phyloP scores from a whole-genome alignment of 2,329 filamentous ascomycete species.

The Geosmithia putterillii region DNA sequence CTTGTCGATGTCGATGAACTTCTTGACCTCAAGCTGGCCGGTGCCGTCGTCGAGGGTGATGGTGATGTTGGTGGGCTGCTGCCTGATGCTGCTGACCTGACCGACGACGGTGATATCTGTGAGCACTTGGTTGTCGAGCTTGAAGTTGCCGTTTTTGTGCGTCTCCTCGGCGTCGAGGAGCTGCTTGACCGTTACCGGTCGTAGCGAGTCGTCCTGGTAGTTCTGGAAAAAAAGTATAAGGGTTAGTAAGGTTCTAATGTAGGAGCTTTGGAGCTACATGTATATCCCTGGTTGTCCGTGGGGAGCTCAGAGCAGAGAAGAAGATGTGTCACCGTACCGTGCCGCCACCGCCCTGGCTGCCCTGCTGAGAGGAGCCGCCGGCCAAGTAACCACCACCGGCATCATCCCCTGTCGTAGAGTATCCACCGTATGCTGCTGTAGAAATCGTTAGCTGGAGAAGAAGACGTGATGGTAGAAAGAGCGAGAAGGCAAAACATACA shows the following conservation, averaged over 20 bases:
- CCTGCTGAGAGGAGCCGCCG: conserved; percentile 44
- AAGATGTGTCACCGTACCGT: conserved; percentile 22
- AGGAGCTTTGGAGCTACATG: neutral
- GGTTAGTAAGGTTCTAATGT: no score
- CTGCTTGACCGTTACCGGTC: conserved; percentile 93
- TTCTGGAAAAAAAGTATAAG: conserved; percentile 20
- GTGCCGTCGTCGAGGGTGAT: conserved; percentile 95
- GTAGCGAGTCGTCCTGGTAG: conserved; percentile 73
- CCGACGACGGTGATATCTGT: conserved; percentile 72
- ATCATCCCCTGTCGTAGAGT: conserved; percentile 43
- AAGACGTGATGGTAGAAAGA: neutral
- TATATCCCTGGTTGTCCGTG: no score
- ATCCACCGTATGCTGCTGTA: conserved; percentile 36
- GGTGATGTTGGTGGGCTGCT: conserved; percentile 82
- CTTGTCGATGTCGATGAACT: conserved; percentile 62
- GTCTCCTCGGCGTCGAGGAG: conserved; percentile 71
- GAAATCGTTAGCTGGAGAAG: conserved; percentile 3
- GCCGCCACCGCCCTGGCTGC: conserved; percentile 35
- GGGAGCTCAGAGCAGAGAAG: neutral
- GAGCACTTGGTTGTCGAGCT: conserved; percentile 65
- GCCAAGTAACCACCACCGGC: conserved; percentile 51
- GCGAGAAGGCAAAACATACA: conserved; percentile 10
- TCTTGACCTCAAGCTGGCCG: conserved; percentile 80
- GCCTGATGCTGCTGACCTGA: conserved; percentile 76
- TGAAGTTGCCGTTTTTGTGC: conserved; percentile 62